Conservation (phyloP, 1,284 basidiomycete species). For the Testicularia cyperi region DNA sequence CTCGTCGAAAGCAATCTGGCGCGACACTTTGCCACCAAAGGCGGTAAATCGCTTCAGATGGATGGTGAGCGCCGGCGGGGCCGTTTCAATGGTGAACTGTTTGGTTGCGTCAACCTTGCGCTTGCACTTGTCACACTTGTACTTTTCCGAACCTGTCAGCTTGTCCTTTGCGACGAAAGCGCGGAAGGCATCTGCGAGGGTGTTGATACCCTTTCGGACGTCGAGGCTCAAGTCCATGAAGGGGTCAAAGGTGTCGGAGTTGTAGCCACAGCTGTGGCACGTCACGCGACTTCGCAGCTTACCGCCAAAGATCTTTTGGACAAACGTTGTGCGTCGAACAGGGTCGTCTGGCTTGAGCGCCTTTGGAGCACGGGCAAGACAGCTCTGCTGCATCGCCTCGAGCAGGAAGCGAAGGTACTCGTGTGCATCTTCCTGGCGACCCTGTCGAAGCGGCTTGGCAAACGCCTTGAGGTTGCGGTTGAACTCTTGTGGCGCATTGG, state of each 20-base stretch:
- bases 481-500: constrained; percentile 45
- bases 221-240: constrained; percentile 77
- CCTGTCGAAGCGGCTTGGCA: constrained; percentile 83
- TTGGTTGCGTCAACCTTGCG: constrained; percentile 83
- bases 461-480: constrained; percentile 66
- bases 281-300: constrained; percentile 86
- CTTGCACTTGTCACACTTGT: constrained; percentile 96
- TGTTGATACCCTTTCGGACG: constrained; percentile 65
- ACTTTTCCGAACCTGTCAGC: constrained; percentile 88
- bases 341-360: constrained; percentile 63
- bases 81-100: constrained; percentile 80
- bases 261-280: constrained; percentile 79
- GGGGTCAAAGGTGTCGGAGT: constrained; percentile 94
- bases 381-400: constrained; percentile 84
- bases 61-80: constrained; percentile 88
- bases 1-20: constrained; percentile 77
- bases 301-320: constrained; percentile 92
- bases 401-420: constrained; percentile 95
- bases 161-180: constrained; percentile 81
- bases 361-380: constrained; percentile 73
- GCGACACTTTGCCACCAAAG: constrained; percentile 69
- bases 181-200: constrained; percentile 74
- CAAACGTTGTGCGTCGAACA: constrained; percentile 85
- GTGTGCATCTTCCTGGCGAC: constrained; percentile 96
- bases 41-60: constrained; percentile 95